Evolutionary conservation across 2,329 filamentous ascomycete species (phyloP).

Genomic region (Penicillium hordei): DNA sequence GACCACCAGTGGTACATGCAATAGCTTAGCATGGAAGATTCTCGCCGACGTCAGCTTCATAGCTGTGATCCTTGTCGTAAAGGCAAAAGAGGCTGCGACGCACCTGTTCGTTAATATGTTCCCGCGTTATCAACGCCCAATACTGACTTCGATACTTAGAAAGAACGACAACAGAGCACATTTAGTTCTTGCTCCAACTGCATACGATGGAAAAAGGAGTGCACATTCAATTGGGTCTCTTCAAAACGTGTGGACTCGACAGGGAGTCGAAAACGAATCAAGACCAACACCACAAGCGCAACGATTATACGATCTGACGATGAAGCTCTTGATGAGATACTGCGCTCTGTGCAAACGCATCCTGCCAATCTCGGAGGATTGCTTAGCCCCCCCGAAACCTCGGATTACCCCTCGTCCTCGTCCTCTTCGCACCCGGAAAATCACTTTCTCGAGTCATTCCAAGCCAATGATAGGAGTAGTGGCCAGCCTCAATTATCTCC

Average conservation of each 20-base stretch:
- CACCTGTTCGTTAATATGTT: constrained; percentile 20
- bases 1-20: neutral
- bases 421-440: neutral
- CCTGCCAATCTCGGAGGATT: neutral
- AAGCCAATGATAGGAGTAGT: neutral
- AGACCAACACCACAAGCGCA: neutral
- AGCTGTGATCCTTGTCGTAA: constrained; percentile 51
- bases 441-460: neutral
- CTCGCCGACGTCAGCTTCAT: constrained; percentile 27
- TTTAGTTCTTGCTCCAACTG: constrained; percentile 43
- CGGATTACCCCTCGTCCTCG: neutral
- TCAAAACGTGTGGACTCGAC: constrained; percentile 22
- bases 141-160: constrained; percentile 7
- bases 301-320: neutral
- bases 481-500: neutral
- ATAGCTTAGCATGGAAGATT: constrained; percentile 11
- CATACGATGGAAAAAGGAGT: constrained; percentile 46
- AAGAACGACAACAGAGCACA: constrained; percentile 9
- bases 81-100: constrained; percentile 49
- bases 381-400: neutral
- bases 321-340: neutral
- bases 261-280: constrained; percentile 6
- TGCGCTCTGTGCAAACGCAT: constrained; percentile 8
- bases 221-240: constrained; percentile 48
- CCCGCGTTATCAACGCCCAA: no score